Conservation (phyloP, 495 filamentous ascomycete species). For the Collariella sp. region DNA sequence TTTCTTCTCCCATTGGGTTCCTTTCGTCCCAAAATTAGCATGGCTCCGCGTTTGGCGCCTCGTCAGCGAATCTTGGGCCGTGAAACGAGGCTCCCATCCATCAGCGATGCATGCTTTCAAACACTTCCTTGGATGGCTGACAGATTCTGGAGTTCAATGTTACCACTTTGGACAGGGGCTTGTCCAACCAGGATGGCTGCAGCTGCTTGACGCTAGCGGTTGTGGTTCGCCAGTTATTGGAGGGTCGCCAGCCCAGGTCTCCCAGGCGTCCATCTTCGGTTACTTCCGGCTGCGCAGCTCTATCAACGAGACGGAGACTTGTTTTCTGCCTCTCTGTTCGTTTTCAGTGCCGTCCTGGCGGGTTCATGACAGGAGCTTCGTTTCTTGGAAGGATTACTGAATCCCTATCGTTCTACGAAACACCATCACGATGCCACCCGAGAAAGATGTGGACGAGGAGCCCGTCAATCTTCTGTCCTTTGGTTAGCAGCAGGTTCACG, state of each 20-base stretch:
- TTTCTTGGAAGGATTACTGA: not conserved
- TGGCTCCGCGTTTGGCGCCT: too few relatives aligned
- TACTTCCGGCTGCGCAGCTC: not conserved
- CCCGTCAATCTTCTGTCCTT: slow-evolving; percentile 16
- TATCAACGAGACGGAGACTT: too few relatives aligned
- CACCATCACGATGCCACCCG: not conserved
- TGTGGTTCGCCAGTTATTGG: not conserved
- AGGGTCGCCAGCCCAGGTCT: not conserved
- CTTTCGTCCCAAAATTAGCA: too few relatives aligned
- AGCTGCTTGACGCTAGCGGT: not conserved
- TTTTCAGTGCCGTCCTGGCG: too few relatives aligned
- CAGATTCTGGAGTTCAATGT: too few relatives aligned
- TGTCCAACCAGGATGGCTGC: not conserved
- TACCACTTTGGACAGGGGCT: not conserved
- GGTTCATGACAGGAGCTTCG: too few relatives aligned
- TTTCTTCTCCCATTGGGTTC: too few relatives aligned
- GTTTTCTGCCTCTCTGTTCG: not conserved
- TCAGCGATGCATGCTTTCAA: not conserved
- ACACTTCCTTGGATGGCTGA: not conserved
- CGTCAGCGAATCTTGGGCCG: too few relatives aligned
- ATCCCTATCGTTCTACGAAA: not conserved
- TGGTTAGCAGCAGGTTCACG: slow-evolving; percentile 1
- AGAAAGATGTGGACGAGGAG: not conserved
- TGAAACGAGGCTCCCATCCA: too few relatives aligned
- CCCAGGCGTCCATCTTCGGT: not conserved